Conservation (phyloP, 495 filamentous ascomycete genomes). For the Recurvomyces mirabilis region DNA sequence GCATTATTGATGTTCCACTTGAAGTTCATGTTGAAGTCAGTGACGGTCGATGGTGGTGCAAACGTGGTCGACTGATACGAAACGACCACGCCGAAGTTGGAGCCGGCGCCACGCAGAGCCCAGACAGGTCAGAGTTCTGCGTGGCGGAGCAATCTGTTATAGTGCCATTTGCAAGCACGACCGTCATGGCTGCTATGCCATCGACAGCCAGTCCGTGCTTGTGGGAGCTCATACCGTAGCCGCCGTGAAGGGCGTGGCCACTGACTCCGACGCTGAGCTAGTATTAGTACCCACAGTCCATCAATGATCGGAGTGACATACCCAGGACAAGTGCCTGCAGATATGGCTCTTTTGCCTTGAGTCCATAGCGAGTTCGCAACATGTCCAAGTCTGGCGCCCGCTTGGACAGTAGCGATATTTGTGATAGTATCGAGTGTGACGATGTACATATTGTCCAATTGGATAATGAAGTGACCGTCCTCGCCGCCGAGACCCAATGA, state of each 20-base stretch:
- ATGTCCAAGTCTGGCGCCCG: neutral
- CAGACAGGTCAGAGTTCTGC: neutral
- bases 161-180: neutral
- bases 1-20: neutral
- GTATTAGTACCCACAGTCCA: too few species aligned
- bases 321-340: constrained; percentile 1
- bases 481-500: neutral
- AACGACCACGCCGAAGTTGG: neutral
- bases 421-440: neutral
- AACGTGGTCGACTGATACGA: neutral
- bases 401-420: neutral
- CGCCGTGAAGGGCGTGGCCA: neutral
- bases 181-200: neutral
- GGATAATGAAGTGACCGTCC: neutral
- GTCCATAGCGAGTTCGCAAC: neutral
- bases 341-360: neutral
- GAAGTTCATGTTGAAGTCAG: neutral
- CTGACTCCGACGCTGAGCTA: too few species aligned
- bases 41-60: neutral
- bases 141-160: neutral
- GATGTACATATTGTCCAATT: neutral
- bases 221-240: neutral
- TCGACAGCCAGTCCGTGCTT: neutral
- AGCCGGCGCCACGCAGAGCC: neutral
- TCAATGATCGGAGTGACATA: too few species aligned